These are phyloP conservation scores for Lipomyces japonicus DNA, from an alignment of 805 yeast species.

Conservation along the genomic window DNA sequence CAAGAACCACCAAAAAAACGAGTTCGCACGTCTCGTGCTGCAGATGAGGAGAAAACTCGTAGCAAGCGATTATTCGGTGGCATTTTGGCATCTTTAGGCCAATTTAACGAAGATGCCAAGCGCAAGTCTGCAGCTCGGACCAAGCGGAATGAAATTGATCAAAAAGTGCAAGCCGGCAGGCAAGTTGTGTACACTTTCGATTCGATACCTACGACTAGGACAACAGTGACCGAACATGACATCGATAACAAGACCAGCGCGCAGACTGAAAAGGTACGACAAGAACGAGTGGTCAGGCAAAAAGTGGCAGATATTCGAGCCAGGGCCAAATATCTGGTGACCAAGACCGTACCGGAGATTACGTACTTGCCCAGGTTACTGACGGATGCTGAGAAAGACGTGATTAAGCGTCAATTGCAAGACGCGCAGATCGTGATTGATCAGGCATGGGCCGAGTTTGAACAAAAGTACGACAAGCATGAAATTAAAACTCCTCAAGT, in stretches of 20 bases:
- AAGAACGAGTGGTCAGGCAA: background rate
- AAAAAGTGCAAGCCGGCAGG: constrained; percentile 8
- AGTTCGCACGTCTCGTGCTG: background rate
- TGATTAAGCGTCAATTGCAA: background rate
- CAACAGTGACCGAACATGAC: too few relatives aligned
- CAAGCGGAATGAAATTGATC: constrained; percentile 14
- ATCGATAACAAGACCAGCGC: background rate
- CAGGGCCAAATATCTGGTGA: background rate
- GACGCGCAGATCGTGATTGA: background rate
- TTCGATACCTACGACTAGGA: too few relatives aligned
- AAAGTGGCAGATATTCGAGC: background rate
- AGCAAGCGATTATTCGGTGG: constrained; percentile 26
- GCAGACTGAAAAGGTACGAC: too few relatives aligned
- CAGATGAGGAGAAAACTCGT: constrained; percentile 22
- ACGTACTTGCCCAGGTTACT: background rate
- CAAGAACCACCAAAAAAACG: too few relatives aligned
- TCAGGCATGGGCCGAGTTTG: background rate
- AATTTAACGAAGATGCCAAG: constrained; percentile 16
- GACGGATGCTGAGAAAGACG: background rate
- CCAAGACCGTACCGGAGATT: background rate
- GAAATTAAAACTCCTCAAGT: too few relatives aligned
- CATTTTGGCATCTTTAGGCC: constrained; percentile 18
- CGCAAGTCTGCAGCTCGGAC: background rate
- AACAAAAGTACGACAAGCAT: background rate
- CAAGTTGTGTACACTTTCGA: constrained; percentile 1